phyloP scores from a whole-genome alignment of 345 rosid species.

The Geranium rotundifolium region DNA sequence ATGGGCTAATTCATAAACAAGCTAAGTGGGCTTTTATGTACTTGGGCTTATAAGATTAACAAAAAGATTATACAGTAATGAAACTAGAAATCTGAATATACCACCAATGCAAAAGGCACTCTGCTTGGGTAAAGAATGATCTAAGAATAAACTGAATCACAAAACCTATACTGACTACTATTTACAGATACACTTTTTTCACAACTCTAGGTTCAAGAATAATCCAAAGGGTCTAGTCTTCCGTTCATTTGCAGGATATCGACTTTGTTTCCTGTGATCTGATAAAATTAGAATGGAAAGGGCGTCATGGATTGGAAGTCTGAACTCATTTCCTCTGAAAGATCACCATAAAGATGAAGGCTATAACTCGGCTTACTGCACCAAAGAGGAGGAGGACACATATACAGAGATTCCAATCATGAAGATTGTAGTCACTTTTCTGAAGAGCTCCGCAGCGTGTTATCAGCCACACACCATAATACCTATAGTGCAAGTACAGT shows the following conservation, averaged over 20 bases:
- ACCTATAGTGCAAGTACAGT: slow-evolving; percentile 24
- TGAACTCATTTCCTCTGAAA: slow-evolving; percentile 51
- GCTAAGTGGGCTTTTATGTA: no score
- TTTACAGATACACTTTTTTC: not conserved
- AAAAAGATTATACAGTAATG: not conserved
- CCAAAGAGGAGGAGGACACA: slow-evolving; percentile 49
- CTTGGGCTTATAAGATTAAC: no score
- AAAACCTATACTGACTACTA: not conserved
- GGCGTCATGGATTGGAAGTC: no score
- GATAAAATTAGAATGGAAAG: no score
- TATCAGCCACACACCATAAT: slow-evolving; percentile 81
- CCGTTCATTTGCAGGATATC: no score
- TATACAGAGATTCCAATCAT: slow-evolving; percentile 51
- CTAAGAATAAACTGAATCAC: not conserved
- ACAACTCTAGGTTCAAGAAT: no score
- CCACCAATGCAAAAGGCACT: not conserved
- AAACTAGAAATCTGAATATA: not conserved
- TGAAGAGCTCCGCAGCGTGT: slow-evolving; percentile 69
- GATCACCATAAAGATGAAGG: slow-evolving; percentile 60
- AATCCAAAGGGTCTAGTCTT: no score
- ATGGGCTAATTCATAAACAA: no score
- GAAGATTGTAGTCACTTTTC: slow-evolving; percentile 47
- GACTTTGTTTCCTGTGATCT: no score
- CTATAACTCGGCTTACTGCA: slow-evolving; percentile 32
- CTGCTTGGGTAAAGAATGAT: not conserved